These are phyloP conservation scores for Nitzschia inconspicua DNA, from an alignment of 108 stramenopile species.

Conservation along the genomic window DNA sequence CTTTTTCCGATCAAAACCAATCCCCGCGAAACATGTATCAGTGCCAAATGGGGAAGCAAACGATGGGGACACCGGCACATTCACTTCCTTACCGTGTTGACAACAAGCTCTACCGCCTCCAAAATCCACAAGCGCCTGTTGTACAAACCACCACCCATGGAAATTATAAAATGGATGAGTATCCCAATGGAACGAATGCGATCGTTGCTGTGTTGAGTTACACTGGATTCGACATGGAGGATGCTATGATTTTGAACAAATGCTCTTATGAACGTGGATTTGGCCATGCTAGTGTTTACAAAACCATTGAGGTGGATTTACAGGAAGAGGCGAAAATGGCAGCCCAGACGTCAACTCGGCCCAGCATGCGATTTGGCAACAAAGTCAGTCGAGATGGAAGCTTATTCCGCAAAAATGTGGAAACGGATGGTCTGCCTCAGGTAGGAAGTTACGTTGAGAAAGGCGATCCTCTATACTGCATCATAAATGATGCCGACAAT, in stretches of 20 bases:
- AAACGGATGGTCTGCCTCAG: constrained; percentile 90
- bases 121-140: constrained; percentile 94
- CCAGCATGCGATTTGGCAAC: constrained; percentile 42
- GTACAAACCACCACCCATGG: constrained; percentile 92
- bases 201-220: constrained; percentile 98
- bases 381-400: constrained; percentile 56
- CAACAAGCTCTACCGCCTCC: constrained; percentile 94
- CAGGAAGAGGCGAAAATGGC: constrained; percentile 72
- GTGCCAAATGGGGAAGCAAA: constrained; percentile 99
- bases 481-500: constrained; percentile 77
- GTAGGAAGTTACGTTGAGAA: constrained; percentile 84
- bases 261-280: constrained; percentile 90
- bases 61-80: constrained; percentile 98
- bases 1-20: constrained; percentile 98
- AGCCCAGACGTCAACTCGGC: constrained; percentile 38
- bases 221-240: constrained; percentile 99
- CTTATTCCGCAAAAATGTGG: constrained; percentile 63
- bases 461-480: constrained; percentile 91
- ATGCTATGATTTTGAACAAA: constrained; percentile 99
- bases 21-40: constrained; percentile 98
- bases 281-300: constrained; percentile 93
- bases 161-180: constrained; percentile 96
- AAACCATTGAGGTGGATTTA: constrained; percentile 89
- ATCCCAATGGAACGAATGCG: constrained; percentile 97
- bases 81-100: constrained; percentile 90